A percentile compares a stretch with the other conserved stretches of the same genome.
These are phyloP conservation scores for Rhizopogon salebrosus DNA, from an alignment of 768 basidiomycete genomes.

Conservation along the genomic window DNA sequence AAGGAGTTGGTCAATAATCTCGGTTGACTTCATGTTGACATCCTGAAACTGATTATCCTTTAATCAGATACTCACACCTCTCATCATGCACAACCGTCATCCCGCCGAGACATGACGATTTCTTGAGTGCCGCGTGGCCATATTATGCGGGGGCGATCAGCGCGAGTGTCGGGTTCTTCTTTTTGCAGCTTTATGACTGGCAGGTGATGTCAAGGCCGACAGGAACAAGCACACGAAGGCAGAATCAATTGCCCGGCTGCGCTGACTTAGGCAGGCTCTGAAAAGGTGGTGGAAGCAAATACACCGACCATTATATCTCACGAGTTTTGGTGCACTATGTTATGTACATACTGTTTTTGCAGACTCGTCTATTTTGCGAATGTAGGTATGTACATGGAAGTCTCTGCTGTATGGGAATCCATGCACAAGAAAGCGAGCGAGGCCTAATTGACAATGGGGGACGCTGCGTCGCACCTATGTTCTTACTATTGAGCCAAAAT, in stretches of 20 bases:
- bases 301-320: too few species aligned
- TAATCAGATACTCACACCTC: slow-evolving; percentile 66
- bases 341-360: slow-evolving; percentile 10
- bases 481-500: not conserved
- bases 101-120: slow-evolving; percentile 91
- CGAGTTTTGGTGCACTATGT: too few species aligned
- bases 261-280: not conserved
- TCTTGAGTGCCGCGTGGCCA: slow-evolving; percentile 93
- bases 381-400: slow-evolving; percentile 24
- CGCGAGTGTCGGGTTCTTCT: slow-evolving; percentile 81
- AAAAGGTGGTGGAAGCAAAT: slow-evolving; percentile 6
- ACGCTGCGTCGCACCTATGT: not conserved
- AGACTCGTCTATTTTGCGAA: slow-evolving; percentile 2
- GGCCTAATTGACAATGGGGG: too few species aligned
- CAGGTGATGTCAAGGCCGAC: slow-evolving; percentile 68
- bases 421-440: not conserved
- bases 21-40: not conserved
- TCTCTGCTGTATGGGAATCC: slow-evolving; percentile 10
- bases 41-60: not conserved
- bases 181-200: slow-evolving; percentile 85
- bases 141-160: slow-evolving; percentile 91
- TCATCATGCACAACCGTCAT: slow-evolving; percentile 74
- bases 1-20: slow-evolving; percentile 56
- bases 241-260: slow-evolving; percentile 12
- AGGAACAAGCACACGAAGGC: slow-evolving; percentile 42